Evolutionary conservation across 495 filamentous ascomycete genomes (phyloP), one percentile per base, ranked within the genome.

Genomic region (Platismatia glauca): DNA sequence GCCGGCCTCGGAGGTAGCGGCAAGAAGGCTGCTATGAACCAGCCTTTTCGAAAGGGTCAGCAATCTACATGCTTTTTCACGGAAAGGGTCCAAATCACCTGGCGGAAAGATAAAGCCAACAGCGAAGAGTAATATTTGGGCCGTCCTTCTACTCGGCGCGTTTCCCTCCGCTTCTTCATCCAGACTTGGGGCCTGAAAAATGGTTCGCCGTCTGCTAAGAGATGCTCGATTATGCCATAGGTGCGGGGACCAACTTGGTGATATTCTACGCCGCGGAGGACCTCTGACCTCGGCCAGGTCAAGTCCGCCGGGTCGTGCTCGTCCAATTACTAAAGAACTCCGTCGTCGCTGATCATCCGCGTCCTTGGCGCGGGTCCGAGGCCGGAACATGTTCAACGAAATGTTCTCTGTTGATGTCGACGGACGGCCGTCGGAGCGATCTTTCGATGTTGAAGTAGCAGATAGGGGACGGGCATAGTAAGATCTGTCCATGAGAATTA

Each of bases 101-200:
- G 94, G 76, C 20, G 94, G 93, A 68, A 91, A 85, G 58, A 96
- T 73, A 69, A 97, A 97, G 9, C 94, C 94, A 58, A 91, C 27
- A 61, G 86, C 85, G 72, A 98, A 98, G n/a, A 91, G 75, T 68
- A 94, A 75, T 20, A 97, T 83, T 74, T 98, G 94, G 41, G 84
- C 74, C 72, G 93, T 93, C 59, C 89, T 79, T 53, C 83, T 82
- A 46, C 84, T 87, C 68, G 87, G 15, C 74, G 73, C 62, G 75
- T 85, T 69, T 27, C 81, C 77, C 65, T 84, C 73, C 64, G 81
- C 75, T 27, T 76, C 79, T 74, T 83, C 89, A 62, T 85, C 85
- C 43, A 91, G 71, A 11, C 84, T 87, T 5, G 89, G 89, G 22
- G 89, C 83, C 58, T 81, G 80, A 86, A 89, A 90, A 15, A 81